Conservation (phyloP, 2,329 filamentous ascomycete species). For the Cercospora sp. region DNA sequence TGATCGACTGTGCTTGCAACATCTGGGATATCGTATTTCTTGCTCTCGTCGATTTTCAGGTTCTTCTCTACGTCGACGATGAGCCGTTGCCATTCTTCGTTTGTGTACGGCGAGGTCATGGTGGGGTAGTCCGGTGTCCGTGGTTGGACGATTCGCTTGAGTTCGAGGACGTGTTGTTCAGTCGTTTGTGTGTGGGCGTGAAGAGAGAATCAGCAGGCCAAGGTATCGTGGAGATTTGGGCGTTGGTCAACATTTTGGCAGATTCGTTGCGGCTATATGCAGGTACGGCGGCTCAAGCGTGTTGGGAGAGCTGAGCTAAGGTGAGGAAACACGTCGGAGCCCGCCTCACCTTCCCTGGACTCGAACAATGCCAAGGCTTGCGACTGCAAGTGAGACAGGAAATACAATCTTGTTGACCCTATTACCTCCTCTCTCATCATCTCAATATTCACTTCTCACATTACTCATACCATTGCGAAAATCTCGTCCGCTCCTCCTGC, state of each 20-base stretch:
- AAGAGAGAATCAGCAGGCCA: not conserved
- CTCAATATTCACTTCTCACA: too few relatives aligned
- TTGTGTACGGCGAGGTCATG: slow-evolving; percentile 47
- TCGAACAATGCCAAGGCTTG: too few relatives aligned
- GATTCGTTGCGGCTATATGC: slow-evolving; percentile 6
- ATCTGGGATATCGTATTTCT: slow-evolving; percentile 15
- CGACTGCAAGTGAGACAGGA: too few relatives aligned
- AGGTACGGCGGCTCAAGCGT: not conserved
- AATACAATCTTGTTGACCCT: too few relatives aligned
- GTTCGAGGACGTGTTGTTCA: not conserved
- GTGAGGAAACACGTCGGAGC: slow-evolving; percentile 2
- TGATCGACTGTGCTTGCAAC: slow-evolving; percentile 48
- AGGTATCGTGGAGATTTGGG: not conserved
- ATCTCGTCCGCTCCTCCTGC: too few relatives aligned
- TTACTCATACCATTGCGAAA: too few relatives aligned
- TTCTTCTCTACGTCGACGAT: slow-evolving; percentile 40
- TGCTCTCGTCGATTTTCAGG: slow-evolving; percentile 13
- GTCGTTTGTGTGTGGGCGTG: not conserved
- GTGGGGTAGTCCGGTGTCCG: not conserved
- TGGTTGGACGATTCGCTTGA: not conserved
- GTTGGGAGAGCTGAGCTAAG: not conserved
- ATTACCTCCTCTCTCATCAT: too few relatives aligned
- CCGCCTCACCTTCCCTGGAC: slow-evolving; percentile 1
- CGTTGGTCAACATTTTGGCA: not conserved
- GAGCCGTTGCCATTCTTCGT: slow-evolving; percentile 47